Evolutionary conservation across 73 alveolate genomes (phyloP), one percentile per base, ranked within the genome.

Genomic region (Uronychia setigera): DNA sequence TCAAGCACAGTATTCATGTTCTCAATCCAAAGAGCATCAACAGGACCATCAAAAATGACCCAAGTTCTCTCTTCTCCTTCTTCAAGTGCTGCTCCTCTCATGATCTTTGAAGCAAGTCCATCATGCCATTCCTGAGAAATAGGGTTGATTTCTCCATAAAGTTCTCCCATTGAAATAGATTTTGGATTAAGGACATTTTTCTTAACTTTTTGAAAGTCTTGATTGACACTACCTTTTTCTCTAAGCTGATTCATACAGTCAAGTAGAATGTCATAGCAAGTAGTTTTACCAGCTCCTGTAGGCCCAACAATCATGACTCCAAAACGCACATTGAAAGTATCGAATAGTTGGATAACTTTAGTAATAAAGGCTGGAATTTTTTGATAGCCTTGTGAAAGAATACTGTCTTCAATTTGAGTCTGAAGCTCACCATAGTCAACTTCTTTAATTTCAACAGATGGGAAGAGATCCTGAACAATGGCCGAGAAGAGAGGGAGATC

Each of bases 1-100:
- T 99, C 99, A 78, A 99, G 98, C 59, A 99, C 99, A 77, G 99
- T 98, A 91, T 99, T 99, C 99, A 99, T 99, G 86, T 98, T 99
- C 96, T 99, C 99, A 57, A 99, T 99, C 99, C 99, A 99, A 60
- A 97, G 93, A 0, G 99, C 99, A 95, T 99, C 99, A 31, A 99
- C 99, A 29, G 99, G 99, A 25, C 99, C 99, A 94, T 99, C 99
- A 84, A 99, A 96, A 26, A 99, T 99, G 11, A 98, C 99, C 99
- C 99, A 98, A 80, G 97, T 94, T 74, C 92, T 82, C n/a, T 95
- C 99, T 67, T 95, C 99, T 28, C 96, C 94, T 85, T 90, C 95
- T 77, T 98, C 99, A 31, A 95, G 80, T 31, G 99, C 95, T 13
- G 99, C 99, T 46, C 95, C 97, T 90, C 99, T 97, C 96, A 97